A percentile compares a stretch with the other conserved stretches of the same genome.
Evolutionary conservation across 2,329 filamentous ascomycete species (phyloP).

Genomic region (Aspergillus viridinutans): DNA sequence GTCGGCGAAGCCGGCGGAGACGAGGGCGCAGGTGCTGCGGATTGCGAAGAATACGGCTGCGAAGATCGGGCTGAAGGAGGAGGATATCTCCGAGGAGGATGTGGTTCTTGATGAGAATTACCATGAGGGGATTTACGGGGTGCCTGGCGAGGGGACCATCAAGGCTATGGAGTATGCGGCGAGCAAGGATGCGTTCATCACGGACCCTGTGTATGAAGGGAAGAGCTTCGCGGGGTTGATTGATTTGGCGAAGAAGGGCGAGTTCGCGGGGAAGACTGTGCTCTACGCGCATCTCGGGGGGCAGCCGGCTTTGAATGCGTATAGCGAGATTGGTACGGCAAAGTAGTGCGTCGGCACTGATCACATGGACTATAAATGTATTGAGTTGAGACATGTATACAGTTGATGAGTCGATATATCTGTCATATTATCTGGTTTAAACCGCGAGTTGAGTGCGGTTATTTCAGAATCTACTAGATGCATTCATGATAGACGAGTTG

Average conservation of each 20-base stretch:
- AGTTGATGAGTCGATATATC: no score
- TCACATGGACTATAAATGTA: no score
- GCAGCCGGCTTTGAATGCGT: conserved; percentile 66
- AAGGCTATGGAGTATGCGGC: conserved; percentile 67
- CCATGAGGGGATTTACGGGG: conserved; percentile 64
- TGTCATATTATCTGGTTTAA: no score
- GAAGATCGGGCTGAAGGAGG: conserved; percentile 58
- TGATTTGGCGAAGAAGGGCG: conserved; percentile 60
- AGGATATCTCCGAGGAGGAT: conserved; percentile 59
- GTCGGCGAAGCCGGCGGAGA: conserved; percentile 56
- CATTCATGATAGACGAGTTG: no score
- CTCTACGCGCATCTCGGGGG: conserved; percentile 69
- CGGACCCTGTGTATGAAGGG: conserved; percentile 71
- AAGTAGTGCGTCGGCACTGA: conserved; percentile 1
- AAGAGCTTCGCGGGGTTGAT: conserved; percentile 71
- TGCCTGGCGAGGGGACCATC: conserved; percentile 61
- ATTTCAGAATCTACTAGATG: no score
- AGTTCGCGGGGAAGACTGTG: conserved; percentile 59
- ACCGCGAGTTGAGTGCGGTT: no score
- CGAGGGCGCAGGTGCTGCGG: conserved; percentile 60
- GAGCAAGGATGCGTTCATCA: conserved; percentile 66
- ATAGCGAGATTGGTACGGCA: conserved; percentile 44
- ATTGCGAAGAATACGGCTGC: conserved; percentile 62
- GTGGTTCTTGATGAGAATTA: conserved; percentile 62
- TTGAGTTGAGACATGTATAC: no score